phyloP scores from a whole-genome alignment of 345 rosid genomes.

The Ceriops zippeliana region DNA sequence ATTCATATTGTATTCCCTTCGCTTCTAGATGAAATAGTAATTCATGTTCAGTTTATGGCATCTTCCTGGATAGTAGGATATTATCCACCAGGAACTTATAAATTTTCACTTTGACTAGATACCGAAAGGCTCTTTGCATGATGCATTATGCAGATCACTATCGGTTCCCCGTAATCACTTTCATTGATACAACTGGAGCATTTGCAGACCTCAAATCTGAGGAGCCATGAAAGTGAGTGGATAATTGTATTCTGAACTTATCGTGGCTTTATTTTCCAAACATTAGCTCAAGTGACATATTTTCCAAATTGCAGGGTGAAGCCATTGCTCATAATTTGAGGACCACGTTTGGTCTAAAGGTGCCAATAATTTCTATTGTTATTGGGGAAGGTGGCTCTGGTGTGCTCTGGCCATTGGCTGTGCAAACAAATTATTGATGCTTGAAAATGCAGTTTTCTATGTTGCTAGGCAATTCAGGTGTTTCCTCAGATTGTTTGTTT shows the following conservation, averaged over 20 bases:
- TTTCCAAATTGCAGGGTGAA: conserved; percentile 65
- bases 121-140: conserved; percentile 80
- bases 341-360: conserved; percentile 94
- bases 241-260: conserved; percentile 5
- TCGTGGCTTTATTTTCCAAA: background rate
- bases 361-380: conserved; percentile 86
- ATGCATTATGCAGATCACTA: conserved; percentile 87
- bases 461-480: conserved; percentile 76
- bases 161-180: conserved; percentile 73
- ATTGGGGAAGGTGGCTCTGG: conserved; percentile 99
- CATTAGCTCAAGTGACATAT: conserved; percentile 21
- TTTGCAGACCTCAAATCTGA: conserved; percentile 76
- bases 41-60: background rate
- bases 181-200: conserved; percentile 85
- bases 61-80: background rate
- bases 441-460: conserved; percentile 94
- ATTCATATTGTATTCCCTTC: conserved; percentile 1
- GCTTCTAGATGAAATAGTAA: conserved; percentile 2
- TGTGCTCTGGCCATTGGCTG: conserved; percentile 96
- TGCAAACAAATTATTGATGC: conserved; percentile 88
- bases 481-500: background rate
- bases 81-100: conserved; percentile 15
- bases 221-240: conserved; percentile 58
- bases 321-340: conserved; percentile 95
- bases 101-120: conserved; percentile 41